A percentile compares a stretch with the other conserved stretches of the same genome.
Evolutionary conservation across 2,329 filamentous ascomycete species (phyloP).

Genomic region (Cytospora paraplurivora): DNA sequence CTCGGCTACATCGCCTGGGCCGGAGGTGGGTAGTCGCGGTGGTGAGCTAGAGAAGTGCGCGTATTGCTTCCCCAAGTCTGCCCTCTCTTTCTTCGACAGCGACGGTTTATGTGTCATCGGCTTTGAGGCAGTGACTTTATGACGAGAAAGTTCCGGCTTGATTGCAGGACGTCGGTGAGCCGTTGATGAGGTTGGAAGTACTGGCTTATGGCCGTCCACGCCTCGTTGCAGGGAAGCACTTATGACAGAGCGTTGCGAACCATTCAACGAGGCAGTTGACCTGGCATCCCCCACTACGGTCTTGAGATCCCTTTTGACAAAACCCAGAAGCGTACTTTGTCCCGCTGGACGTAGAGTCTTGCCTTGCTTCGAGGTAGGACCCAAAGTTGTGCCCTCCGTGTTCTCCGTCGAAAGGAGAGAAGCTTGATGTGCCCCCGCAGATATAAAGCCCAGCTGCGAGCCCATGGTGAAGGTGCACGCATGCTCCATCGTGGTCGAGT

Average conservation of each 20-base stretch:
- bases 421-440: slow-evolving; percentile 57
- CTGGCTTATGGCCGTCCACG: not conserved
- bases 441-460: slow-evolving; percentile 62
- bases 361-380: slow-evolving; percentile 34
- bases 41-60: slow-evolving; percentile 62
- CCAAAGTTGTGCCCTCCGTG: slow-evolving; percentile 31
- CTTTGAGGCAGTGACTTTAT: slow-evolving; percentile 47
- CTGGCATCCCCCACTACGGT: slow-evolving; percentile 2
- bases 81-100: slow-evolving; percentile 32
- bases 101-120: slow-evolving; percentile 39
- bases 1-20: slow-evolving; percentile 29
- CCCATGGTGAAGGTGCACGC: slow-evolving; percentile 61
- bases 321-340: slow-evolving; percentile 23
- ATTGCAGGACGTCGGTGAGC: slow-evolving; percentile 2
- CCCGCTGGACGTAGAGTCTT: slow-evolving; percentile 29
- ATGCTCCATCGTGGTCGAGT: slow-evolving; percentile 64
- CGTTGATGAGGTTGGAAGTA: not conserved
- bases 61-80: slow-evolving; percentile 49
- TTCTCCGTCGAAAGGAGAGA: slow-evolving; percentile 40
- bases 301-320: slow-evolving; percentile 15
- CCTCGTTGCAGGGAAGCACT: not conserved
- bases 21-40: slow-evolving; percentile 35
- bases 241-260: not conserved
- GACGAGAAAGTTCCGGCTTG: slow-evolving; percentile 32
- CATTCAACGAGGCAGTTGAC: not conserved